Percentiles rank a stretch among this genome's conserved stretches.
These are phyloP conservation scores for Xylaria sp. DNA, from an alignment of 2,329 filamentous ascomycete genomes.

Conservation along the genomic window DNA sequence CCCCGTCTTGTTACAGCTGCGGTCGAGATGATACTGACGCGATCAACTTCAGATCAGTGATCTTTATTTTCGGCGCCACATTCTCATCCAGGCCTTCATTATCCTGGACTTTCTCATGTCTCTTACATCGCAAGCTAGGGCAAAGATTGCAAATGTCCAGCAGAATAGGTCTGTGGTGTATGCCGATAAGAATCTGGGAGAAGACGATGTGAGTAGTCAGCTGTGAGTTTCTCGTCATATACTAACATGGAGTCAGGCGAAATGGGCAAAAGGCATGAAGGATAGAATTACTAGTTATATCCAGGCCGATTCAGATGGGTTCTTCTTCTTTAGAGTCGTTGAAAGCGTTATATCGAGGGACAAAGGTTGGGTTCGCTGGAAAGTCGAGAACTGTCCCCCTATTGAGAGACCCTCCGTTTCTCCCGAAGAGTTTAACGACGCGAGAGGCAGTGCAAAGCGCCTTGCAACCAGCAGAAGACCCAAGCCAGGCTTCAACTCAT, in stretches of 20 bases:
- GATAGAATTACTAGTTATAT: conserved; percentile 76
- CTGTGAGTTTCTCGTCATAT: not conserved
- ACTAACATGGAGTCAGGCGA: conserved; percentile 47
- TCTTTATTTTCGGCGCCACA: conserved; percentile 86
- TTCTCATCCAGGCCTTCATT: conserved; percentile 91
- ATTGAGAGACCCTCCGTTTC: conserved; percentile 74
- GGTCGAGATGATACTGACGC: not conserved
- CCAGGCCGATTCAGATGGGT: conserved; percentile 72
- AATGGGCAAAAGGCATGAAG: conserved; percentile 80
- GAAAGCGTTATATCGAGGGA: conserved; percentile 92
- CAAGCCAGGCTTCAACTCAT: conserved; percentile 63
- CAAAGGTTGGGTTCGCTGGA: conserved; percentile 99
- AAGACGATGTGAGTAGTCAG: conserved; percentile 67
- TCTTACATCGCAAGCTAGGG: conserved; percentile 74
- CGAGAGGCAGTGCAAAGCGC: conserved; percentile 60
- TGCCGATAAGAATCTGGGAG: conserved; percentile 63
- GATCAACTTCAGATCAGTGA: conserved; percentile 66
- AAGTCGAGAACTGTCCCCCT: conserved; percentile 83
- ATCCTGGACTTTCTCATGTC: conserved; percentile 94
- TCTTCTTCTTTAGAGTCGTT: conserved; percentile 93
- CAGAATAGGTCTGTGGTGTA: conserved; percentile 88
- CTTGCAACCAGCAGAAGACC: conserved; percentile 66
- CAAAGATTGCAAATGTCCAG: conserved; percentile 61
- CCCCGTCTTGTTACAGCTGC: not conserved
- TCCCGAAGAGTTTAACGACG: conserved; percentile 61